phyloP scores from a whole-genome alignment of 306 rosid species.

The Vicia villosa region DNA sequence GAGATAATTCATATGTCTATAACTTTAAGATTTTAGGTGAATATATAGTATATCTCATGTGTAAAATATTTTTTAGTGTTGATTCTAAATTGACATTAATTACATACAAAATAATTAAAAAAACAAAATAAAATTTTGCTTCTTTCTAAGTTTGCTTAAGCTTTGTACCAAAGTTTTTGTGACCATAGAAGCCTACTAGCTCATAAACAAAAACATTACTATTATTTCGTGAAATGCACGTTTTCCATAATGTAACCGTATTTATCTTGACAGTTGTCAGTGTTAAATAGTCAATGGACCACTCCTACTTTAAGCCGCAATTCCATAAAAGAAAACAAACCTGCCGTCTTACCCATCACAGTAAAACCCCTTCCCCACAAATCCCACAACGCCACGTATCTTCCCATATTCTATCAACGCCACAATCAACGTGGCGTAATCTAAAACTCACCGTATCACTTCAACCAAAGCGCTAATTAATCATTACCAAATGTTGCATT shows the following conservation, averaged over 20 bases:
- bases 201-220: no score
- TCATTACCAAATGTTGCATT: slow-evolving; percentile 12
- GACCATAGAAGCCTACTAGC: no score
- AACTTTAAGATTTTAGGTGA: no score
- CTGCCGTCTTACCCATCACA: not conserved
- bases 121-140: no score
- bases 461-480: slow-evolving; percentile 10
- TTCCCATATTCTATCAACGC: not conserved
- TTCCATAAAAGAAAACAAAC: not conserved
- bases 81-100: no score
- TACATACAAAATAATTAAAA: no score
- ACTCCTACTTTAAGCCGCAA: not conserved
- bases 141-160: no score
- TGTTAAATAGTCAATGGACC: not conserved
- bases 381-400: not conserved
- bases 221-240: not conserved
- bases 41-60: no score
- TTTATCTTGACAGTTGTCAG: not conserved
- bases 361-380: not conserved
- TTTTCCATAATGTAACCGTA: not conserved
- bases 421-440: not conserved
- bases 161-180: no score
- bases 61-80: no score
- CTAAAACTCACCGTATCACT: slow-evolving; percentile 1
- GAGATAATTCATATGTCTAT: no score